Conservation (phyloP, 139 green algal species). For the Chlorella sp. region DNA sequence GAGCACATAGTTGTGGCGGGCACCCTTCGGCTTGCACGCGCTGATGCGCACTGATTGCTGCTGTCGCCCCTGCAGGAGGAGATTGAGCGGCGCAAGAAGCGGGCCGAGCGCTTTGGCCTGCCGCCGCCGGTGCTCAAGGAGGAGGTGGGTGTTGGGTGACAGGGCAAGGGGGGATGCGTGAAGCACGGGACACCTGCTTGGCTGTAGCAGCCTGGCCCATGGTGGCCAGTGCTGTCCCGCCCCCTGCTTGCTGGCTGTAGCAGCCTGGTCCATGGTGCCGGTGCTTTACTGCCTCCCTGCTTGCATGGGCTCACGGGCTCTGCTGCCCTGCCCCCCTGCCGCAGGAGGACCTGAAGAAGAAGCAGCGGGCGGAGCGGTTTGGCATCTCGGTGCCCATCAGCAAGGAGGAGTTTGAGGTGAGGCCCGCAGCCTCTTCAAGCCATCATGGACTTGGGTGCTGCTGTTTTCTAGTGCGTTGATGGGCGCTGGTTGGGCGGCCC, state of each 20-base stretch:
- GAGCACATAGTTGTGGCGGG: too few species aligned
- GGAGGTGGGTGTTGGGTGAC: slow-evolving; percentile 7
- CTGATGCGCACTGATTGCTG: neutral
- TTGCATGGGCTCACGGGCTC: neutral
- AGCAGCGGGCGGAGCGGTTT: slow-evolving; percentile 36
- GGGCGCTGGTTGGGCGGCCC: too few species aligned
- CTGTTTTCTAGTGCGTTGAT: too few species aligned
- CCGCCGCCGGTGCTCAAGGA: slow-evolving; percentile 36
- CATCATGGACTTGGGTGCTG: too few species aligned
- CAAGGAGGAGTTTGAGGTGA: slow-evolving; percentile 30
- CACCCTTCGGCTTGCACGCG: too few species aligned
- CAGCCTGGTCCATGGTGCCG: neutral
- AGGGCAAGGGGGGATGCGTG: neutral
- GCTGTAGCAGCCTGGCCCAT: too few species aligned
- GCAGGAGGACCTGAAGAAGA: slow-evolving; percentile 39
- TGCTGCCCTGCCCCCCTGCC: neutral
- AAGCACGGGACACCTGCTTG: neutral
- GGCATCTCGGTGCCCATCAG: slow-evolving; percentile 12
- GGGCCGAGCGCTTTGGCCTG: slow-evolving; percentile 50
- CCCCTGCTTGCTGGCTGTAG: neutral
- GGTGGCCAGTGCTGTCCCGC: too few species aligned
- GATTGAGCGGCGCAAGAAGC: slow-evolving; percentile 48
- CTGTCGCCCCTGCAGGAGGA: slow-evolving; percentile 33
- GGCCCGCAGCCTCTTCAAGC: too few species aligned
- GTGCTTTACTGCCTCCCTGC: neutral